Evolutionary conservation across 257 asterid genomes (phyloP).

Genomic region (Anisodus tanguticus): DNA sequence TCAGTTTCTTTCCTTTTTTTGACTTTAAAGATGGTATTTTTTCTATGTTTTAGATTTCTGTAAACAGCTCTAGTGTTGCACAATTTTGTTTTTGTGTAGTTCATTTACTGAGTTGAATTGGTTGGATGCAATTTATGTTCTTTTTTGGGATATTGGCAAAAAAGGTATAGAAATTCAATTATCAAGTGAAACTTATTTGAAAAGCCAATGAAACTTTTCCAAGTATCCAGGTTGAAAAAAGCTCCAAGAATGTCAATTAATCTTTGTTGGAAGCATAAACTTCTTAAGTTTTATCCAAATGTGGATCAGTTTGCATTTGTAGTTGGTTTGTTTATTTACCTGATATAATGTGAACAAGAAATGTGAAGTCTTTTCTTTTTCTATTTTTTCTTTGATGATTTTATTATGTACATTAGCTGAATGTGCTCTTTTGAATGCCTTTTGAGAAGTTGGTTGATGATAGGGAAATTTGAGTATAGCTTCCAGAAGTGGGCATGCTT

Average conservation of each 20-base stretch:
- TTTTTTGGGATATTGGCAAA: not conserved
- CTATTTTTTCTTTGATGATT: not conserved
- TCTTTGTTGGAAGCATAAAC: conserved; percentile 10
- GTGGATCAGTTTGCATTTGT: conserved; percentile 7
- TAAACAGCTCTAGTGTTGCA: not conserved
- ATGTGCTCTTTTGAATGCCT: not conserved
- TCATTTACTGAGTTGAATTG: not conserved
- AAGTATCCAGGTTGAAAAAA: conserved; percentile 10
- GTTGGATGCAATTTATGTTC: conserved; percentile 20
- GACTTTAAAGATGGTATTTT: not conserved
- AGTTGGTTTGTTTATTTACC: not conserved
- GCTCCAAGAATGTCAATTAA: not conserved
- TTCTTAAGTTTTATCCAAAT: not conserved
- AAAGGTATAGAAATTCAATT: not conserved
- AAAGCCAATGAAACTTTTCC: conserved; percentile 18
- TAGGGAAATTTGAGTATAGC: not conserved
- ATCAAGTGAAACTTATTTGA: not conserved
- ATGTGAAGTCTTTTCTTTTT: not conserved
- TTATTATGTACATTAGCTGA: not conserved
- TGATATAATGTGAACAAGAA: not conserved
- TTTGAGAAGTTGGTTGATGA: conserved; percentile 8
- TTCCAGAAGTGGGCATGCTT: not conserved
- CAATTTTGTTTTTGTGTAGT: not conserved
- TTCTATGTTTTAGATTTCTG: not conserved
- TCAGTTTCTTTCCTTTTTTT: not conserved